A percentile compares a stretch with the other conserved stretches of the same genome.
These are phyloP conservation scores for Lipomyces yamadae DNA, from an alignment of 805 yeast genomes.

Conservation along the genomic window DNA sequence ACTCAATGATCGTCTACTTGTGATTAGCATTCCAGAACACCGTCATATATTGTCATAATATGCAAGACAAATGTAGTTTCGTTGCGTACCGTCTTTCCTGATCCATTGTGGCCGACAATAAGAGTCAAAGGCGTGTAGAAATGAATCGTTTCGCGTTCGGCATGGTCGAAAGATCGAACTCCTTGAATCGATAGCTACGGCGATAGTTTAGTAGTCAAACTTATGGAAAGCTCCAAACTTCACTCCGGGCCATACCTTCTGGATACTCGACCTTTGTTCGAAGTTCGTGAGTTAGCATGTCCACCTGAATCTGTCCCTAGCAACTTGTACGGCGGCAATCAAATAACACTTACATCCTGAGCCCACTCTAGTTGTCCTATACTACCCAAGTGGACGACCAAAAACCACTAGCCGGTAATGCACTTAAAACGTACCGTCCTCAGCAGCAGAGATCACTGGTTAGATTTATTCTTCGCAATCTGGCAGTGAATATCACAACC, in stretches of 20 bases:
- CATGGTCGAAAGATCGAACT: slow-evolving; percentile 87
- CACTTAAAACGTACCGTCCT: neutral
- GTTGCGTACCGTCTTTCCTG: slow-evolving; percentile 74
- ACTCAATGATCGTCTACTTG: slow-evolving; percentile 78
- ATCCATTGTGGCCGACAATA: slow-evolving; percentile 94
- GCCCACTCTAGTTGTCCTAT: neutral
- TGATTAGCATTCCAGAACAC: neutral
- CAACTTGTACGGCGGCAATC: neutral
- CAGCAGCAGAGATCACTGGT: neutral
- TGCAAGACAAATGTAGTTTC: neutral
- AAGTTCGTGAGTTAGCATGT: neutral
- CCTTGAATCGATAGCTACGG: slow-evolving; percentile 76
- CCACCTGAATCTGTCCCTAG: no score
- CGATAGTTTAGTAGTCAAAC: neutral
- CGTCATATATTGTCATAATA: neutral
- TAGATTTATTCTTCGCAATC: no score
- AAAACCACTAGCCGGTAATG: neutral
- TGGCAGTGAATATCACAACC: no score
- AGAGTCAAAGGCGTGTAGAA: slow-evolving; percentile 90
- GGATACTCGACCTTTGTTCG: neutral
- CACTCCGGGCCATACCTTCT: neutral
- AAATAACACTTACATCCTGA: neutral
- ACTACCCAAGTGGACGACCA: neutral
- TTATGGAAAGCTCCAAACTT: neutral
- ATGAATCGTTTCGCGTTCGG: slow-evolving; percentile 80